Base-by-base conservation (phyloP, 1,284 basidiomycete species). In the Phellinidium pouzarii region DNA sequence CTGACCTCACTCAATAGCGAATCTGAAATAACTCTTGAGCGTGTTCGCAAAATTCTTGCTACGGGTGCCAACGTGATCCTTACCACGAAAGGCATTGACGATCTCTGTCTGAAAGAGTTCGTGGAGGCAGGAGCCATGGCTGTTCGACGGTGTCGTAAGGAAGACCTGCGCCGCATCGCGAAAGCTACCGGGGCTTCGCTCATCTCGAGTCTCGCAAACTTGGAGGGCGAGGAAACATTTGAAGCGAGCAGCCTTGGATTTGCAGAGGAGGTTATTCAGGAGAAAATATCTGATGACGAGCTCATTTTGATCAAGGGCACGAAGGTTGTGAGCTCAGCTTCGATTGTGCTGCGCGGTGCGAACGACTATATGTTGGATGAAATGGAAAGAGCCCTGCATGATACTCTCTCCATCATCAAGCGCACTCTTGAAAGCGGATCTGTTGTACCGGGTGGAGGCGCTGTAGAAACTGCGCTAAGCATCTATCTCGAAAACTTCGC, bases 351-450 rank as follows among this genome's bases (percentile, higher is more conserved):
- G 57, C 83, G 96, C 55, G 96, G 96, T 53, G 96, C 96, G 37
- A 99, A 99, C 71, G 96, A 99, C 71, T 99, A 97, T 70, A 92
- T 99, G 87, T 74, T 99, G 59, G 96, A 99, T 69, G 96, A 99
- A 76, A 99, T 99, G 96, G 96, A 99, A 73, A 78, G 96, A 31
- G 85, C 93, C 0, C 70, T 99, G 61, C 96, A 99, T 67, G 96
- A 99, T 69, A 90, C 91, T 0, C 71, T 99, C 53, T 94, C 88
- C 40, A 83, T 98, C 62, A 91, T 99, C 73, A 99, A 99, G 75
- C 82, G 96, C 54, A 99, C 96, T 2, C 75, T 99, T 49, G 96
- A 99, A 76, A 94, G 91, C 62, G 95, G 95, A 7, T 75, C 87
- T 12, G 94, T 99, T 20, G 95, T 99, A 14, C 94, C 96, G 3